Evolutionary conservation across 2,329 filamentous ascomycete species (phyloP).

Genomic region (Grosmannia penicillata): DNA sequence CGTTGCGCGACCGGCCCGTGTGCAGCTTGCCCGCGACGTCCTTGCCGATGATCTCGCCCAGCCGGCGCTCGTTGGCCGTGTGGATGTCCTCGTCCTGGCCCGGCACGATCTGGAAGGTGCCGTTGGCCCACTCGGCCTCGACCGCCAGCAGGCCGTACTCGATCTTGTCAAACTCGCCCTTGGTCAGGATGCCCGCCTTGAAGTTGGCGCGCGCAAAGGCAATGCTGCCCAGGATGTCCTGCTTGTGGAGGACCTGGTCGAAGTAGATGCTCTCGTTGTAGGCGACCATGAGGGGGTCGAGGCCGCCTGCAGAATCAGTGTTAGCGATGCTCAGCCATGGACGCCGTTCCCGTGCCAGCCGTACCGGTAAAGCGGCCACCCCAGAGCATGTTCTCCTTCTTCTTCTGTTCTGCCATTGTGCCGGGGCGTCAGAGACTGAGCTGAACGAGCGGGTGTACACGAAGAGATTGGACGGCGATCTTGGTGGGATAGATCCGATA

Average conservation of each 20-base stretch:
- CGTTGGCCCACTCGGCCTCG: constrained; percentile 36
- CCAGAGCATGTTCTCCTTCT: constrained; percentile 24
- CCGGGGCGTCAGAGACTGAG: too few species aligned
- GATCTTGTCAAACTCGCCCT: constrained; percentile 59
- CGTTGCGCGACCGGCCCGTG: constrained; percentile 75
- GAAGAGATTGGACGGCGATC: too few species aligned
- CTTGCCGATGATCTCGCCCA: constrained; percentile 77
- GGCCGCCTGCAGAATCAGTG: constrained; percentile 43
- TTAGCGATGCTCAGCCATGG: too few species aligned
- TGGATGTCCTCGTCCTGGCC: constrained; percentile 47
- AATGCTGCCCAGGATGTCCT: constrained; percentile 69
- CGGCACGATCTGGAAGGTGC: constrained; percentile 34
- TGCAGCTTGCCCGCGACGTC: constrained; percentile 79
- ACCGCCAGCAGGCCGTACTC: constrained; percentile 52
- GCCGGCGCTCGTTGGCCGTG: constrained; percentile 55
- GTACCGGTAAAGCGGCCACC: constrained; percentile 36
- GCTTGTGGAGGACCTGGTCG: constrained; percentile 62
- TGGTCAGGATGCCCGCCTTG: constrained; percentile 58
- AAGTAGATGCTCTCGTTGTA: constrained; percentile 75
- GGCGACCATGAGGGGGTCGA: constrained; percentile 73
- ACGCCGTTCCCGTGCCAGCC: too few species aligned
- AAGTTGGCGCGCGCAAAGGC: constrained; percentile 71
- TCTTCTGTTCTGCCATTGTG: constrained; percentile 19
- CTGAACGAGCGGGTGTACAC: too few species aligned
- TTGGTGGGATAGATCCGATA: too few species aligned